These are phyloP conservation scores for Cladosporium sp. DNA, from an alignment of 2,329 filamentous ascomycete species.

Conservation along the genomic window DNA sequence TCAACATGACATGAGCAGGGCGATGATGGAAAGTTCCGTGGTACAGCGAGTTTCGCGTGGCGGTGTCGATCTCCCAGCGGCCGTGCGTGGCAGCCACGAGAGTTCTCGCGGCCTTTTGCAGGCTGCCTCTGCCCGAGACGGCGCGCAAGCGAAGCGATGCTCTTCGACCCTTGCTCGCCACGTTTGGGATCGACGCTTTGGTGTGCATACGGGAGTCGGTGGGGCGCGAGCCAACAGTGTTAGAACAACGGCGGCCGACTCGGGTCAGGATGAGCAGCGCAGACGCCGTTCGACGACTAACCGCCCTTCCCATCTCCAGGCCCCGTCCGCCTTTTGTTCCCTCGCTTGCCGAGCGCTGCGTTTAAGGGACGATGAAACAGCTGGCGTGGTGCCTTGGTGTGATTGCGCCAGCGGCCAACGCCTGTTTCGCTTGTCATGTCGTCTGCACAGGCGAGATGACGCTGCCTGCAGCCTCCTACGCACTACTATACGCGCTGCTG, in stretches of 20 bases:
- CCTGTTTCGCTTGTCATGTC: conserved; percentile 11
- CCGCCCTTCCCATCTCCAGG: conserved; percentile 17
- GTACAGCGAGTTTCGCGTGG: conserved; percentile 11
- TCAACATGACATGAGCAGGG: background rate
- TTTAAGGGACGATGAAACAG: conserved; percentile 15
- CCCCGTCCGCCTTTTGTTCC: conserved; percentile 2
- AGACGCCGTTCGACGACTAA: conserved; percentile 3
- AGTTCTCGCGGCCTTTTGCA: conserved; percentile 8
- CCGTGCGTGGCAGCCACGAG: conserved; percentile 3
- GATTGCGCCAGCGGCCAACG: conserved; percentile 14
- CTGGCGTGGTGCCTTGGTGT: conserved; percentile 16
- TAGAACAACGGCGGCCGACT: background rate
- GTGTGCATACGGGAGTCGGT: background rate
- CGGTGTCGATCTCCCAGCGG: conserved; percentile 15
- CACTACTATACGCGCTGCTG: background rate
- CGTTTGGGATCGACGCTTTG: conserved; percentile 17
- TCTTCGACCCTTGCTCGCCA: conserved; percentile 15
- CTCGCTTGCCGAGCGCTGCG: conserved; percentile 6
- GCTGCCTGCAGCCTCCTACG: conserved; percentile 19
- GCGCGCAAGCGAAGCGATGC: conserved; percentile 16
- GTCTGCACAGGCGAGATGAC: conserved; percentile 20
- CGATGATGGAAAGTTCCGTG: conserved; percentile 17
- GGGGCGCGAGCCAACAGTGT: conserved; percentile 11
- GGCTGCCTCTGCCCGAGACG: background rate
- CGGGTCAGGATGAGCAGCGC: background rate